Conservation (phyloP, 495 filamentous ascomycete species). For the Neurospora sp. region DNA sequence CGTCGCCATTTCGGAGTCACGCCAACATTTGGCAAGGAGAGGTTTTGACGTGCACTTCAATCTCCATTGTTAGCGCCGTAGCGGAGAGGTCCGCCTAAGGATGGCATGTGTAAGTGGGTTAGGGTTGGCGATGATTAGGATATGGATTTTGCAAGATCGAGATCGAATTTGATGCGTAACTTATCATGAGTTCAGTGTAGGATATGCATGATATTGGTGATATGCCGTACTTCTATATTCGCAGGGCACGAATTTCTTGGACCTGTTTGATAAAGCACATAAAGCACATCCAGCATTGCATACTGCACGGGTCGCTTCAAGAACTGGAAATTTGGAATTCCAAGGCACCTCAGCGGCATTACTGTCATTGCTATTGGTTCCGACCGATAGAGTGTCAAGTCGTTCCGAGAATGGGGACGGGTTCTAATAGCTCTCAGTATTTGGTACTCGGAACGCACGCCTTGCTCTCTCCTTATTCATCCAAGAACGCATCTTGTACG, state of each 20-base stretch:
- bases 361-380: neutral
- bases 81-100: neutral
- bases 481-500: too few species aligned
- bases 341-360: neutral
- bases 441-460: too few species aligned
- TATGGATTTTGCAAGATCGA: neutral
- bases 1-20: neutral
- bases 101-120: neutral
- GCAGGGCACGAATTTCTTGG: neutral
- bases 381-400: too few species aligned
- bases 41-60: neutral
- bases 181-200: neutral
- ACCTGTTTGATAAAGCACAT: neutral
- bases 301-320: neutral
- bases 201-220: neutral
- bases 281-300: neutral
- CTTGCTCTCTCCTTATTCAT: too few species aligned
- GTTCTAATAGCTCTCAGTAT: too few species aligned
- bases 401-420: too few species aligned
- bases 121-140: neutral
- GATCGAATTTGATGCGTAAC: too few species aligned
- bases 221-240: neutral
- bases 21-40: neutral
- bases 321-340: neutral
- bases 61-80: neutral